Evolutionary conservation across 768 basidiomycete genomes (phyloP).

Genomic region (Ephemerocybe angulata): DNA sequence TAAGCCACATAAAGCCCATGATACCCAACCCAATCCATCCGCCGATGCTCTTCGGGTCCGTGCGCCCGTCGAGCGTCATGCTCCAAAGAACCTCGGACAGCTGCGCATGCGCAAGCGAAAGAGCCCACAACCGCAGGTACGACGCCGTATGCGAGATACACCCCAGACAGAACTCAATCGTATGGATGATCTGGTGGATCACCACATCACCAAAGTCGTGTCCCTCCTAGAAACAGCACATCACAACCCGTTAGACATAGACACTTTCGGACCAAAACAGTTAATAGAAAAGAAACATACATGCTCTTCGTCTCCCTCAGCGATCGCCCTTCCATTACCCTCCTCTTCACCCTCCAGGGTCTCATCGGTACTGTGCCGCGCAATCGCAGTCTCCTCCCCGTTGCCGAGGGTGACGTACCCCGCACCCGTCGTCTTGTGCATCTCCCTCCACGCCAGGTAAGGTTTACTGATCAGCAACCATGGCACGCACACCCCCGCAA

Average conservation of each 20-base stretch:
- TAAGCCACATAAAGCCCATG: conserved; percentile 72
- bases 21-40: conserved; percentile 53
- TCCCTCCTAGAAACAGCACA: conserved; percentile 47
- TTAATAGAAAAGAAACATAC: conserved; percentile 43
- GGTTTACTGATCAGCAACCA: conserved; percentile 94
- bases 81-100: conserved; percentile 89
- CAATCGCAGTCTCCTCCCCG: conserved; percentile 45
- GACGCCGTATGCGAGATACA: conserved; percentile 98
- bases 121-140: conserved; percentile 92
- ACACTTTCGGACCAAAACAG: conserved; percentile 5
- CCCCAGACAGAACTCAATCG: conserved; percentile 98
- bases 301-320: conserved; percentile 79
- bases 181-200: conserved; percentile 97
- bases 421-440: conserved; percentile 73
- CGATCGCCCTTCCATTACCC: conserved; percentile 68
- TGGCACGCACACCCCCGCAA: conserved; percentile 87
- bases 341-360: conserved; percentile 77
- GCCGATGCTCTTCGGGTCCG: conserved; percentile 62
- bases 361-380: conserved; percentile 53
- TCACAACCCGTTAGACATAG: background rate
- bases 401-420: conserved; percentile 71
- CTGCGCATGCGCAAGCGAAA: conserved; percentile 97
- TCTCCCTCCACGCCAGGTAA: conserved; percentile 88
- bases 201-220: conserved; percentile 94
- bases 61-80: conserved; percentile 71